A percentile compares a stretch with the other conserved stretches of the same genome.
Evolutionary conservation across 2,329 filamentous ascomycete genomes (phyloP).

Genomic region (Colletotrichum sublineola): DNA sequence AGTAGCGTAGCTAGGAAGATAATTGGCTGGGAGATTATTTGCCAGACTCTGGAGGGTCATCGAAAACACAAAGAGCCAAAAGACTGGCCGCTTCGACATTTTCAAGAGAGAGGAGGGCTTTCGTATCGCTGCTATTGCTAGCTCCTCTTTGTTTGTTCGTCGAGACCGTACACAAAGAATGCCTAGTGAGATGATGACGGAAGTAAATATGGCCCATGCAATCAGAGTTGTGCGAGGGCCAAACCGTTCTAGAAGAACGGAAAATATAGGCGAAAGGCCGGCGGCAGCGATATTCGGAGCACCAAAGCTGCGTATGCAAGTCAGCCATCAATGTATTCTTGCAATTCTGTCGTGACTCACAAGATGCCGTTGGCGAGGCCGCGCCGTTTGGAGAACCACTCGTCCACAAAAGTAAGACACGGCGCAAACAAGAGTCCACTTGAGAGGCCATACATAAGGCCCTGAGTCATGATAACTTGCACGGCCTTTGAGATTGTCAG

Average conservation of each 20-base stretch:
- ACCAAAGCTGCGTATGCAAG: neutral
- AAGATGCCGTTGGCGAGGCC: conserved; percentile 56
- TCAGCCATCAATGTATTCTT: neutral
- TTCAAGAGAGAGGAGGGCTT: neutral
- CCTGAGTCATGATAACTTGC: conserved; percentile 25
- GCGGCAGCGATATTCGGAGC: conserved; percentile 18
- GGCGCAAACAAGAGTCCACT: conserved; percentile 55
- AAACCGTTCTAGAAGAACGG: conserved; percentile 19
- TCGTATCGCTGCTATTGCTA: neutral
- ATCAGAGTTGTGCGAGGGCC: conserved; percentile 15
- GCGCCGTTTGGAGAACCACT: conserved; percentile 57
- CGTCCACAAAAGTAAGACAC: conserved; percentile 52
- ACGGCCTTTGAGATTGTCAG: conserved; percentile 1
- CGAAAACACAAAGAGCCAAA: conserved; percentile 24
- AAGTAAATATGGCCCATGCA: conserved; percentile 5
- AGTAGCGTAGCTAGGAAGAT: conserved; percentile 23
- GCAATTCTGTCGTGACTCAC: neutral
- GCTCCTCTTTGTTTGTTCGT: neutral
- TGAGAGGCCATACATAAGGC: conserved; percentile 21
- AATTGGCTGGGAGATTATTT: conserved; percentile 22
- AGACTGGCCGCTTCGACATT: neutral
- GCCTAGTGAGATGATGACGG: conserved; percentile 5
- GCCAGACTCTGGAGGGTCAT: conserved; percentile 24
- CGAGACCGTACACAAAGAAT: conserved; percentile 12
- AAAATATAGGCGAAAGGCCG: conserved; percentile 23